Percentiles rank a stretch among this genome's conserved stretches.
phyloP scores from a whole-genome alignment of 768 basidiomycete genomes.

The Hebeloma cylindrosporum region DNA sequence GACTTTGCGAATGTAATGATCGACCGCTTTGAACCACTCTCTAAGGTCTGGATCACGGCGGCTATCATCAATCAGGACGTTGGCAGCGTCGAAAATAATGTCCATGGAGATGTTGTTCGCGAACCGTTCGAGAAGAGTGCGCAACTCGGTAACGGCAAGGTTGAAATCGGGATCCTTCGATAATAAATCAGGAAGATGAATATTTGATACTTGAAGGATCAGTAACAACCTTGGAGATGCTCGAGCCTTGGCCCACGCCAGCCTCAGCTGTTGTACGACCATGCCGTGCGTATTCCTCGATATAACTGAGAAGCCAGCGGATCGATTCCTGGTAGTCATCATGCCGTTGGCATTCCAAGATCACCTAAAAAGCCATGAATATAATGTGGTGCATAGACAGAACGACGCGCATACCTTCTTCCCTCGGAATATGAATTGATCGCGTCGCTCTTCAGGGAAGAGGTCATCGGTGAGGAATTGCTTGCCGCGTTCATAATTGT shows the following conservation, averaged over 20 bases:
- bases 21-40: conserved; percentile 67
- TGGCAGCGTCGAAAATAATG: conserved; percentile 65
- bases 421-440: conserved; percentile 89
- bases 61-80: conserved; percentile 73
- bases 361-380: conserved; percentile 43
- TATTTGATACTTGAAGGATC: not conserved
- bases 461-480: conserved; percentile 78
- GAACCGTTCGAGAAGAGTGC: conserved; percentile 87
- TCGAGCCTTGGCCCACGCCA: conserved; percentile 21
- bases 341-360: conserved; percentile 92
- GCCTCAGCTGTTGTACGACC: conserved; percentile 33
- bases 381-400: not conserved
- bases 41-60: conserved; percentile 72
- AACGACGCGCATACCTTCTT: conserved; percentile 68
- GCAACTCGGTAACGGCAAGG: conserved; percentile 59
- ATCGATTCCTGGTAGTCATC: conserved; percentile 84
- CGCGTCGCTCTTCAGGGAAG: conserved; percentile 87
- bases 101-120: conserved; percentile 73
- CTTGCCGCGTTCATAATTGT: conserved; percentile 57
- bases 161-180: conserved; percentile 58
- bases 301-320: conserved; percentile 64
- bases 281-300: conserved; percentile 63
- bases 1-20: conserved; percentile 67
- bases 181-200: not conserved
- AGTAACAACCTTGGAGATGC: conserved; percentile 28